Conservation (phyloP, 129 eudicot species). For the Centrapalus pauciflorus region DNA sequence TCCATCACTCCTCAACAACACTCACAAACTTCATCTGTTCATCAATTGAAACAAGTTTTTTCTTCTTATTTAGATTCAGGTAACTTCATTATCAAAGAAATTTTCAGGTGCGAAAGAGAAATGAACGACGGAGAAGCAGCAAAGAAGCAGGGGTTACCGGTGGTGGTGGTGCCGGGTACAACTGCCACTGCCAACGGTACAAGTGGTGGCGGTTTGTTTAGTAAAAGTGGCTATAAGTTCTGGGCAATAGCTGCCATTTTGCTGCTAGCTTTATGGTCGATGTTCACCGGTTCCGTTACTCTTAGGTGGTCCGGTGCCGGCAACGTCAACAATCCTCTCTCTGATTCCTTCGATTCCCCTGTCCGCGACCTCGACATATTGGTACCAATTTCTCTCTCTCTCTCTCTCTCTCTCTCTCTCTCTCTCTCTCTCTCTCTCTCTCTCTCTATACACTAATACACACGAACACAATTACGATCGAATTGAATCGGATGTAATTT, state of each 20-base stretch:
- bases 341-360: slow-evolving; percentile 43
- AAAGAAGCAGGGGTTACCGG: slow-evolving; percentile 21
- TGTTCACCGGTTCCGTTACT: slow-evolving; percentile 84
- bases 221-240: slow-evolving; percentile 53
- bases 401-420: background rate
- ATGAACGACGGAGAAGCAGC: slow-evolving; percentile 58
- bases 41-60: background rate
- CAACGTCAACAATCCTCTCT: slow-evolving; percentile 27
- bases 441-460: background rate
- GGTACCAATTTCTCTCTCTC: slow-evolving; percentile 24
- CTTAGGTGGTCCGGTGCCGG: slow-evolving; percentile 62
- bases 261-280: slow-evolving; percentile 78
- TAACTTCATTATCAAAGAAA: background rate
- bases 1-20: background rate
- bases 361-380: slow-evolving; percentile 63
- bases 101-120: background rate
- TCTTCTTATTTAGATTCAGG: background rate
- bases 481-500: background rate
- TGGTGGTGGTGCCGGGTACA: slow-evolving; percentile 6
- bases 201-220: slow-evolving; percentile 29
- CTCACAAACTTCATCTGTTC: slow-evolving; percentile 9
- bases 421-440: too few species aligned
- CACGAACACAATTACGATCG: background rate
- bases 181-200: slow-evolving; percentile 11
- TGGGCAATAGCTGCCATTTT: slow-evolving; percentile 65